Evolutionary conservation across 352 stramenopile species (phyloP).

Genomic region (Phytophthora sp.): DNA sequence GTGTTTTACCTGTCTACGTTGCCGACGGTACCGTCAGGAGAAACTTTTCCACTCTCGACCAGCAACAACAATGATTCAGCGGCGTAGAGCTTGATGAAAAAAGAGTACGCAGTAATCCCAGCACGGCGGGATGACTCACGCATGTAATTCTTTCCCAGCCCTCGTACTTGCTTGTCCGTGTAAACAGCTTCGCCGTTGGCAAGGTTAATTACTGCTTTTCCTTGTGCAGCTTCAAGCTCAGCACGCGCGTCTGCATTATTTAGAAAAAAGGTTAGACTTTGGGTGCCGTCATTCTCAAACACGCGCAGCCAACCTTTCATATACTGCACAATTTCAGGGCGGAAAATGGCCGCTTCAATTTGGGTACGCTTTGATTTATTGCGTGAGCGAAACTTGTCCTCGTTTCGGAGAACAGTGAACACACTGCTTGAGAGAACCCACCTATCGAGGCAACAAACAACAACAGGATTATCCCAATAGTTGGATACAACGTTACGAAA

Average conservation of each 20-base stretch:
- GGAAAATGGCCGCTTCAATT: constrained; percentile 72
- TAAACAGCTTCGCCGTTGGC: constrained; percentile 63
- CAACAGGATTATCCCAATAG: neutral
- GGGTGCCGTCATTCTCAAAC: neutral
- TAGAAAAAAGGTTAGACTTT: constrained; percentile 2
- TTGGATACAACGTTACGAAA: neutral
- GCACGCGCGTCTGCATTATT: constrained; percentile 43
- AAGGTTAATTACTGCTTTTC: constrained; percentile 47
- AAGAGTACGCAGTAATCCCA: constrained; percentile 77
- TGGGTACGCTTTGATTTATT: constrained; percentile 75
- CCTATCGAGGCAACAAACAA: constrained; percentile 28
- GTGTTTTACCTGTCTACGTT: constrained; percentile 36
- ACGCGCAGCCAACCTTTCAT: constrained; percentile 66
- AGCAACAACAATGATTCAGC: constrained; percentile 58
- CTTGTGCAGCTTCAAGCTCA: constrained; percentile 39
- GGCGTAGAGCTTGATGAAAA: constrained; percentile 84
- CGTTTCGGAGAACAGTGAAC: constrained; percentile 92
- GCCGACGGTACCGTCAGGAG: constrained; percentile 36
- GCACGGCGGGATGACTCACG: constrained; percentile 58
- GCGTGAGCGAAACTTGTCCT: constrained; percentile 86
- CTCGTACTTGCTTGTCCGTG: constrained; percentile 72
- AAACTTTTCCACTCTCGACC: constrained; percentile 38
- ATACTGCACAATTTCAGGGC: constrained; percentile 72
- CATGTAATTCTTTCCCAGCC: constrained; percentile 90
- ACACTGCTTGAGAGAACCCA: constrained; percentile 92